These are phyloP conservation scores for Debaryomyces fabryi DNA, from an alignment of 1,139 yeast genomes.

Conservation along the genomic window DNA sequence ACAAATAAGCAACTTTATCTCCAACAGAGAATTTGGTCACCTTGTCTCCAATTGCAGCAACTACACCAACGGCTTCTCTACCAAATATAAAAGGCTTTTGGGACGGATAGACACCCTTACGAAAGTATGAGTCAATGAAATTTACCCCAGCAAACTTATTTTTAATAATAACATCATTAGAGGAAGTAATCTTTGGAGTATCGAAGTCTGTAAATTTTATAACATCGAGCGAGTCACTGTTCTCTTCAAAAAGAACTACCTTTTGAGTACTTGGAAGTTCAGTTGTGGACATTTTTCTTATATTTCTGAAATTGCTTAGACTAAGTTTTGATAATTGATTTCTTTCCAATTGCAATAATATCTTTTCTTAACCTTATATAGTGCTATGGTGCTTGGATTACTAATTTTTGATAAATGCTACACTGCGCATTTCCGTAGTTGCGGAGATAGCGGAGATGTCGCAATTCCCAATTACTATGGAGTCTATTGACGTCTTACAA, in stretches of 20 bases:
- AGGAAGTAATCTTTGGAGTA: conserved; percentile 56
- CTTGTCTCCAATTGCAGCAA: conserved; percentile 65
- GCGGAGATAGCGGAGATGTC: background rate
- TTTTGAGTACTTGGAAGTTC: conserved; percentile 41
- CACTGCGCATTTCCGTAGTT: background rate
- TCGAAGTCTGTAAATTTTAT: conserved; percentile 53
- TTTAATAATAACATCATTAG: conserved; percentile 65
- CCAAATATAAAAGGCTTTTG: conserved; percentile 68
- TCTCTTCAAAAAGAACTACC: conserved; percentile 54
- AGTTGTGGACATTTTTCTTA: conserved; percentile 1
- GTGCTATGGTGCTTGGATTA: background rate
- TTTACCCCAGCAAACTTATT: conserved; percentile 79
- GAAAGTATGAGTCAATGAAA: conserved; percentile 79
- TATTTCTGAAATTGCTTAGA: background rate
- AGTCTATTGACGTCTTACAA: background rate
- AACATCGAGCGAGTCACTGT: conserved; percentile 45
- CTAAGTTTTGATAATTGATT: background rate
- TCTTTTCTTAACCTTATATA: background rate
- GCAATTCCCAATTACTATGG: background rate
- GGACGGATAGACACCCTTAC: conserved; percentile 70
- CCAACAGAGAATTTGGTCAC: conserved; percentile 66
- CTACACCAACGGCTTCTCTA: conserved; percentile 80
- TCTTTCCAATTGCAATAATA: background rate
- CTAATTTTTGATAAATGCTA: background rate
- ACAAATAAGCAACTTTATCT: conserved; percentile 66